phyloP scores from a whole-genome alignment of 2,329 filamentous ascomycete species.

The Aspergillus tanneri region DNA sequence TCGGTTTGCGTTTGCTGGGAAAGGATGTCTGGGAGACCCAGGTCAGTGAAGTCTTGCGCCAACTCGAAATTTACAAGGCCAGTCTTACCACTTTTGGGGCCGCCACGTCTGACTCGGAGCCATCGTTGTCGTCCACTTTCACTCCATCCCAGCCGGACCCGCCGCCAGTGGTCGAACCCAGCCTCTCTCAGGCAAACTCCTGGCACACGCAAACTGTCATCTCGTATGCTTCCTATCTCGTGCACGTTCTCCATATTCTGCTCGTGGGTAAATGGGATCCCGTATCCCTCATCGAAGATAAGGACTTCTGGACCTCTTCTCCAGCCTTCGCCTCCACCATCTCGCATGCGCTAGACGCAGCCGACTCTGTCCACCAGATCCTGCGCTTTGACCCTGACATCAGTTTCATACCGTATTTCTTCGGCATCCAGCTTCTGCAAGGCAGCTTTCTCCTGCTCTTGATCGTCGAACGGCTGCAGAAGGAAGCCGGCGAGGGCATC shows the following conservation, averaged over 20 bases:
- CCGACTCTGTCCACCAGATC: slow-evolving; percentile 82
- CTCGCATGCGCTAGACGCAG: slow-evolving; percentile 81
- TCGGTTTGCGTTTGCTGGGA: slow-evolving; percentile 70
- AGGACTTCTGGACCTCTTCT: slow-evolving; percentile 90
- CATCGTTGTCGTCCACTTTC: slow-evolving; percentile 49
- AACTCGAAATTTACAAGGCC: slow-evolving; percentile 77
- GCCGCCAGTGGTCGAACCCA: slow-evolving; percentile 35
- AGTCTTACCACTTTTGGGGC: slow-evolving; percentile 57
- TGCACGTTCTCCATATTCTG: slow-evolving; percentile 89
- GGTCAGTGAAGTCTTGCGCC: slow-evolving; percentile 72
- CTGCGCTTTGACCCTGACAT: slow-evolving; percentile 87
- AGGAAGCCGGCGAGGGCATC: slow-evolving; percentile 80
- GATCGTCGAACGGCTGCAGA: slow-evolving; percentile 84
- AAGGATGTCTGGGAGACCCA: slow-evolving; percentile 79
- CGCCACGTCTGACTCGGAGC: slow-evolving; percentile 27
- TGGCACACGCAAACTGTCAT: slow-evolving; percentile 78
- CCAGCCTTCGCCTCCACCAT: slow-evolving; percentile 85
- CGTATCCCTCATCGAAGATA: slow-evolving; percentile 87
- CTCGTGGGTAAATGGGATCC: slow-evolving; percentile 96
- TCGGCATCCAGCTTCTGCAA: slow-evolving; percentile 88
- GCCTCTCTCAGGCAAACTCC: slow-evolving; percentile 34
- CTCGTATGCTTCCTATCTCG: slow-evolving; percentile 86
- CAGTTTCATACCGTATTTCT: slow-evolving; percentile 97
- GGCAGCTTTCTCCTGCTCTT: slow-evolving; percentile 83
- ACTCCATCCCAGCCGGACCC: slow-evolving; percentile 61